Percentiles rank a stretch among this genome's conserved stretches.
Evolutionary conservation across 228 moss, liverwort and hornwort genomes (phyloP).

Genomic region (Sphagnum fallax): DNA sequence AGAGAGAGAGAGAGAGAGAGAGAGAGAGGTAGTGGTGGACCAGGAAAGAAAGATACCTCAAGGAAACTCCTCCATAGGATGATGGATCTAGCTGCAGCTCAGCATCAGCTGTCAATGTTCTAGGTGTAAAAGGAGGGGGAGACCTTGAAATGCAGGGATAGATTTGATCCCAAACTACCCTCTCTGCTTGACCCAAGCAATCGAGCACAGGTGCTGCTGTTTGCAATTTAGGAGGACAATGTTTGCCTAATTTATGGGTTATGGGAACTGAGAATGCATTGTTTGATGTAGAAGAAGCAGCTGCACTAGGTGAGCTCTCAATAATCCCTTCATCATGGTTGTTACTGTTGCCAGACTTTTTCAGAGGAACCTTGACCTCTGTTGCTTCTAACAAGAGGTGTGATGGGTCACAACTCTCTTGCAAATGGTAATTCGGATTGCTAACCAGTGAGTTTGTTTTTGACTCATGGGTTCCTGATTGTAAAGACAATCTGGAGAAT

Average conservation of each 20-base stretch:
- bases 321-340: conserved; percentile 19
- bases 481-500: conserved; percentile 16
- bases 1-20: too few relatives aligned
- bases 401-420: neutral
- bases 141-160: conserved; percentile 42
- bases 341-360: conserved; percentile 19
- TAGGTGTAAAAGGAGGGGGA: conserved; percentile 61
- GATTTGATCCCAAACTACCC: conserved; percentile 30
- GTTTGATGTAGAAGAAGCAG: conserved; percentile 25
- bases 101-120: conserved; percentile 37
- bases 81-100: conserved; percentile 45
- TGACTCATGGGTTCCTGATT: conserved; percentile 12
- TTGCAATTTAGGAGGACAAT: conserved; percentile 49
- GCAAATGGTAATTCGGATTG: too few relatives aligned
- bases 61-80: conserved; percentile 31
- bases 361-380: conserved; percentile 10
- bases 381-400: conserved; percentile 11
- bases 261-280: conserved; percentile 55
- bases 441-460: neutral
- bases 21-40: too few relatives aligned
- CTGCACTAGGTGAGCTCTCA: conserved; percentile 25
- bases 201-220: conserved; percentile 29
- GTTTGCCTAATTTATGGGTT: conserved; percentile 59
- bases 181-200: conserved; percentile 43
- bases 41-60: conserved; percentile 34